phyloP scores from a whole-genome alignment of 192 early-diverging fungal species.

The Backusella sp. region DNA sequence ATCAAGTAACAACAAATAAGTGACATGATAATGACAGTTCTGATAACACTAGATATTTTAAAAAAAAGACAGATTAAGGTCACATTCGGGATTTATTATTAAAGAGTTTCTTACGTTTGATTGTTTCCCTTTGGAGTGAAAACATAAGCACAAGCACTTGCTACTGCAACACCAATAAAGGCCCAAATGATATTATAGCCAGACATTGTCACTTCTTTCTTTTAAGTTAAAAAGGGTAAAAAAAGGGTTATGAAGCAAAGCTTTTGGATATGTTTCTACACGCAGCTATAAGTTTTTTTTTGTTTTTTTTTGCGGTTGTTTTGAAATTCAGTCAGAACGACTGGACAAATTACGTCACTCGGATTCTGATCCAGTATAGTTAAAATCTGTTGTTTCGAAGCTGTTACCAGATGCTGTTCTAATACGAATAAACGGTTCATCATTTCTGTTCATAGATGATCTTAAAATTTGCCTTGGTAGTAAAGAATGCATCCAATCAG shows the following conservation, averaged over 20 bases:
- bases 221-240: background rate
- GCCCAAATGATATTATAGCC: conserved; percentile 56
- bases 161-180: conserved; percentile 43
- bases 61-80: background rate
- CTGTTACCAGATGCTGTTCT: background rate
- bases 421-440: background rate
- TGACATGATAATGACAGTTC: conserved; percentile 59
- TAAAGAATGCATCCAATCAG: too few relatives aligned
- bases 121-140: conserved; percentile 55
- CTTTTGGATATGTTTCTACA: background rate
- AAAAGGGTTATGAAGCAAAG: background rate
- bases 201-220: conserved; percentile 38
- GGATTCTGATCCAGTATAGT: background rate
- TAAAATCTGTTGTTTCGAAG: background rate
- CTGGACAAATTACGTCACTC: background rate
- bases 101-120: conserved; percentile 51
- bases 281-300: background rate
- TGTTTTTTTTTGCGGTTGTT: background rate
- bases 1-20: conserved; percentile 59
- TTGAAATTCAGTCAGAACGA: background rate
- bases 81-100: background rate
- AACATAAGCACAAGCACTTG: conserved; percentile 49
- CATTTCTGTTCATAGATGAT: background rate
- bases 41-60: conserved; percentile 43
- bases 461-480: background rate